Conservation (phyloP, 257 asterid species). For the Knoxia roxburghii region DNA sequence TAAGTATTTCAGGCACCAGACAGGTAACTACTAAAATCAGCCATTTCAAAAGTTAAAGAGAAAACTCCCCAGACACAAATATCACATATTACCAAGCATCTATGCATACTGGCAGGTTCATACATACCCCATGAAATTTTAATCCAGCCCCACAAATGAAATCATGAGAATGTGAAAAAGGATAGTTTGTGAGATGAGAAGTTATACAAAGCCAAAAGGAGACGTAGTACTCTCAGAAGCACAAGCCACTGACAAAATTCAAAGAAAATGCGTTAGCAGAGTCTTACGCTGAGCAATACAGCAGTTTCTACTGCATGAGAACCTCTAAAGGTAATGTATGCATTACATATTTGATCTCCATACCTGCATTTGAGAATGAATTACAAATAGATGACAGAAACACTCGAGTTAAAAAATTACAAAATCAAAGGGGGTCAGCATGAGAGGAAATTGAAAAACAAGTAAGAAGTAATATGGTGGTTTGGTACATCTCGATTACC, state of each 20-base stretch:
- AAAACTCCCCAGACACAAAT: background rate
- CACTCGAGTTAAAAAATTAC: background rate
- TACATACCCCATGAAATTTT: background rate
- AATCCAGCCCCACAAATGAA: background rate
- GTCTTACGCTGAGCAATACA: conserved; percentile 47
- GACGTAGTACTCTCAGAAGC: background rate
- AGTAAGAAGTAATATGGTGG: background rate
- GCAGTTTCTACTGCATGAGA: conserved; percentile 55
- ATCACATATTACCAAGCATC: background rate
- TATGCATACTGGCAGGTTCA: background rate
- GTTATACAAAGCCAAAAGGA: background rate
- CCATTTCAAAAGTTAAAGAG: background rate
- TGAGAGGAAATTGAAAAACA: background rate
- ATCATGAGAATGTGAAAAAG: background rate
- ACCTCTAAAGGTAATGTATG: conserved; percentile 47
- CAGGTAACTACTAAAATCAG: no score
- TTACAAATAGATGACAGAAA: background rate
- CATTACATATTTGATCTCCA: conserved; percentile 34
- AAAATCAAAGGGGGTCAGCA: background rate
- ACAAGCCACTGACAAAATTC: background rate
- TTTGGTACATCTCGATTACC: background rate
- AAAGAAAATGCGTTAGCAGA: background rate
- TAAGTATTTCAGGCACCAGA: background rate
- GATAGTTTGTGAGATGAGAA: background rate
- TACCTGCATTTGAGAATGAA: conserved; percentile 29